Evolutionary conservation across 352 stramenopile species (phyloP).

Genomic region (Halophytophthora polymorphica): DNA sequence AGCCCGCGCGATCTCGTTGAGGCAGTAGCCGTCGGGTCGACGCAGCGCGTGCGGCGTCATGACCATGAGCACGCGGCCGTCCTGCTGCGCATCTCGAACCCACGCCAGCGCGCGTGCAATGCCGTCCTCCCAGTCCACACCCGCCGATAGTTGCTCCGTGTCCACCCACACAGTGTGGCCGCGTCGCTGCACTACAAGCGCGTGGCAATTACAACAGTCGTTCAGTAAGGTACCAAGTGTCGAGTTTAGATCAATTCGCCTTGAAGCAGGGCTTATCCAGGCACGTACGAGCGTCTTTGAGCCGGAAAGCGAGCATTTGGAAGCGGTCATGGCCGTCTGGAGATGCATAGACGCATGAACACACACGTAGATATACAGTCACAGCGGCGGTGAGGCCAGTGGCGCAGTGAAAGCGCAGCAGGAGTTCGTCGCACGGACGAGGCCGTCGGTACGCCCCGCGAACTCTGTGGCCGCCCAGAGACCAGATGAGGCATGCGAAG

Average conservation of each 20-base stretch:
- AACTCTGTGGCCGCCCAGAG: background rate
- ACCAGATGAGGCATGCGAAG: no score
- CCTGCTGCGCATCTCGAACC: slow-evolving; percentile 65
- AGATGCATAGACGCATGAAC: background rate
- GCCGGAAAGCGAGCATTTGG: slow-evolving; percentile 64
- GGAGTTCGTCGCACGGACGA: background rate
- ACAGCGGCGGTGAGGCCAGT: slow-evolving; percentile 1
- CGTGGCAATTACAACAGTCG: slow-evolving; percentile 5
- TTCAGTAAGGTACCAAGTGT: background rate
- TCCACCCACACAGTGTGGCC: slow-evolving; percentile 74
- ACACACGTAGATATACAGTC: background rate
- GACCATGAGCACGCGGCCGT: slow-evolving; percentile 69
- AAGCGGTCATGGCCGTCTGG: slow-evolving; percentile 74
- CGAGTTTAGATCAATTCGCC: background rate
- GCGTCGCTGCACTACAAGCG: slow-evolving; percentile 46
- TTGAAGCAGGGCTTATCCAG: no score
- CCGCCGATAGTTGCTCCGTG: slow-evolving; percentile 60
- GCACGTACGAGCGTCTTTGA: slow-evolving; percentile 61
- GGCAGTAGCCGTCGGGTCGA: slow-evolving; percentile 69
- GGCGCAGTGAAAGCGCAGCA: background rate
- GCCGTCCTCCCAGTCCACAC: slow-evolving; percentile 75
- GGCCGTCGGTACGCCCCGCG: no score
- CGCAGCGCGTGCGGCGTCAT: slow-evolving; percentile 79
- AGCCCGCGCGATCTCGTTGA: slow-evolving; percentile 75
- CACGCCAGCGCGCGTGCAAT: slow-evolving; percentile 61